These are phyloP conservation scores for Penicillium diatomitis DNA, from an alignment of 495 filamentous ascomycete genomes.

Conservation along the genomic window DNA sequence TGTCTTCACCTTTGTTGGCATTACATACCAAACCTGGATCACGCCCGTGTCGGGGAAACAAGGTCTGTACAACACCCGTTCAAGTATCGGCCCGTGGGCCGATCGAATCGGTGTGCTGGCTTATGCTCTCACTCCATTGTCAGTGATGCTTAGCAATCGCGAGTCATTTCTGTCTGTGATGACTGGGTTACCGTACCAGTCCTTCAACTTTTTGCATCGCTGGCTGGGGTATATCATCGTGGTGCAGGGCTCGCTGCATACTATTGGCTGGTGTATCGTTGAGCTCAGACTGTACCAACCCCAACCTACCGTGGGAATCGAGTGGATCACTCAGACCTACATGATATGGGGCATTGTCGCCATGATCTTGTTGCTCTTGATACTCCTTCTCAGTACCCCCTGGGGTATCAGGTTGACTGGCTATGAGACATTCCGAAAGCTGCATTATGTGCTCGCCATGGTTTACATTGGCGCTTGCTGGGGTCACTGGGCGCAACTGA, in stretches of 20 bases:
- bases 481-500: constrained; percentile 54
- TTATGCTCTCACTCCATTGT: constrained; percentile 57
- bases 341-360: constrained; percentile 59
- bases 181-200: constrained; percentile 58
- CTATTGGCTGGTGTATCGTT: constrained; percentile 55
- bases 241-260: constrained; percentile 51
- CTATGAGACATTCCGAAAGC: constrained; percentile 58
- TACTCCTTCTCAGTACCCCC: constrained; percentile 45
- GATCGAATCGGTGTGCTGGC: constrained; percentile 56
- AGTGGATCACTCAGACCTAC: constrained; percentile 46
- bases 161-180: constrained; percentile 52
- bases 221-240: constrained; percentile 59
- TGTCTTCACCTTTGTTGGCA: constrained; percentile 55
- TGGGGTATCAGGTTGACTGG: constrained; percentile 51
- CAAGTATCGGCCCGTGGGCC: constrained; percentile 49
- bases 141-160: constrained; percentile 47
- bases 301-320: constrained; percentile 44
- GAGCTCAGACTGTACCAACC: constrained; percentile 55
- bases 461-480: constrained; percentile 59
- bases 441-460: constrained; percentile 54
- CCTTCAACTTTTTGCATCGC: constrained; percentile 61
- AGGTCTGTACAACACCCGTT: constrained; percentile 44
- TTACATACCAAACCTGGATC: constrained; percentile 49
- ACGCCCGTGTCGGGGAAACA: constrained; percentile 44
- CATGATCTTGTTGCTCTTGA: constrained; percentile 45